Base-by-base conservation (phyloP, 768 basidiomycete genomes). In the Auricularia sp. region DNA sequence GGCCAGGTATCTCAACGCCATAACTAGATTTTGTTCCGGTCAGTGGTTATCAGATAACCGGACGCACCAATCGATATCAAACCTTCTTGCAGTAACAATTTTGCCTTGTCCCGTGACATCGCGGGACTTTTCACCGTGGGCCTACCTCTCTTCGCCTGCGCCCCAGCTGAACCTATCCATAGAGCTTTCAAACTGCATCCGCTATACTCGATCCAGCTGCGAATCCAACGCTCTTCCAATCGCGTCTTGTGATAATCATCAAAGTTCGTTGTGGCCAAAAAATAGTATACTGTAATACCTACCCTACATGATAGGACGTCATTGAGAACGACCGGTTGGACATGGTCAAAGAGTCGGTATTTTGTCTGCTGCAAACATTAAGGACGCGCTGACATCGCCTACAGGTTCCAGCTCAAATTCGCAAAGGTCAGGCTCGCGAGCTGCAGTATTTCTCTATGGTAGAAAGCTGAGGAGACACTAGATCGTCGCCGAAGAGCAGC, bases 41-140 rank as follows among this genome's bases (percentile, higher is more conserved):
- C 10, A 21, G 1, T 59, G 7, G 14, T 39, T 21, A 35, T 33
- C 33, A 59, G 11, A 66, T 39, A 51, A 51, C 21, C 36, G 11
- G 10, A 18, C 43, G 18, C 43, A 18, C n/a, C 5, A 23, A 21
- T 58, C 42, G 3, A 36, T 60, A 18, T 16, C 39, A 21, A 64
- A 85, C 85, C 83, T 87, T 1, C 86, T 1, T 86, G 85, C 74
- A 80, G 86, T 3, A 85, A 87, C 64, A 87, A 87, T 62, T 87
- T 87, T 63, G 83, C 85, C 0, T 72, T 86, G 2, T 81, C 83
- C 54, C 76, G 84, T 21, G 83, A 85, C 66, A 83, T 87, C 18
- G 77, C 81, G 3, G 83, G 83, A 2, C 78, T 86, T 1, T 87
- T 73, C 84, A 84, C 65, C 80, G 82, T 0, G 83, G 82, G n/a